Conservation (phyloP, 495 filamentous ascomycete species). For the Xylaria longipes region DNA sequence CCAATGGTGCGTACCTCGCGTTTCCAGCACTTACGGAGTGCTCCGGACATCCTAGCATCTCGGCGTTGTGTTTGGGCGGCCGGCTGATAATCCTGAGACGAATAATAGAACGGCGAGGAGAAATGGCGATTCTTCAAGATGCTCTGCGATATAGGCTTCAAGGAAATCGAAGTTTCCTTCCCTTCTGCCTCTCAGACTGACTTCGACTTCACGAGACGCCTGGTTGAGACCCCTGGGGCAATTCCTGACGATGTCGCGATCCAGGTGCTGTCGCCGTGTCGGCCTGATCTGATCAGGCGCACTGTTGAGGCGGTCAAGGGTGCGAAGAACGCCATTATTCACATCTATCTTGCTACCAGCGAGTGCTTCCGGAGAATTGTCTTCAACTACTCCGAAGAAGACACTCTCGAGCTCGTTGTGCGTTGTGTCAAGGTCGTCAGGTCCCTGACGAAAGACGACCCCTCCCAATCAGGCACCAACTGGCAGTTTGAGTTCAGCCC, state of each 20-base stretch:
- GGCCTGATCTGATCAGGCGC: constrained; percentile 76
- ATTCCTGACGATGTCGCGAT: constrained; percentile 86
- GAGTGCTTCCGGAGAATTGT: constrained; percentile 79
- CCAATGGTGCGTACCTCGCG: constrained; percentile 1
- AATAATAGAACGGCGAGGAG: constrained; percentile 55
- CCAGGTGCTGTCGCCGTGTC: constrained; percentile 82
- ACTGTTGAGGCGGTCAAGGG: constrained; percentile 80
- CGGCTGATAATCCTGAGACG: not conserved
- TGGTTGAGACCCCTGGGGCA: constrained; percentile 75
- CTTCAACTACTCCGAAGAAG: constrained; percentile 74
- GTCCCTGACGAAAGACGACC: constrained; percentile 84
- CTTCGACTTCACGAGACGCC: constrained; percentile 79
- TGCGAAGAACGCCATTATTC: constrained; percentile 81
- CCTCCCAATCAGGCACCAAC: constrained; percentile 66
- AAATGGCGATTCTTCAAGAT: constrained; percentile 85
- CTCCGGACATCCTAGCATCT: not conserved
- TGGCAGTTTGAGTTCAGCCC: constrained; percentile 88
- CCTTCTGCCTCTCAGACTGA: constrained; percentile 86
- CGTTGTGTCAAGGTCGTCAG: constrained; percentile 76
- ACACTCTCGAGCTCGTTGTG: constrained; percentile 74
- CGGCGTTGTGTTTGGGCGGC: not conserved
- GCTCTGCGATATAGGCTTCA: constrained; percentile 82
- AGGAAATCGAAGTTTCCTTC: constrained; percentile 87
- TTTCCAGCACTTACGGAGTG: not conserved
- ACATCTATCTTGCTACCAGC: constrained; percentile 84